Percentiles rank a stretch among this genome's conserved stretches.
These are phyloP conservation scores for Scutellaria minor DNA, from an alignment of 257 asterid species.

Conservation along the genomic window DNA sequence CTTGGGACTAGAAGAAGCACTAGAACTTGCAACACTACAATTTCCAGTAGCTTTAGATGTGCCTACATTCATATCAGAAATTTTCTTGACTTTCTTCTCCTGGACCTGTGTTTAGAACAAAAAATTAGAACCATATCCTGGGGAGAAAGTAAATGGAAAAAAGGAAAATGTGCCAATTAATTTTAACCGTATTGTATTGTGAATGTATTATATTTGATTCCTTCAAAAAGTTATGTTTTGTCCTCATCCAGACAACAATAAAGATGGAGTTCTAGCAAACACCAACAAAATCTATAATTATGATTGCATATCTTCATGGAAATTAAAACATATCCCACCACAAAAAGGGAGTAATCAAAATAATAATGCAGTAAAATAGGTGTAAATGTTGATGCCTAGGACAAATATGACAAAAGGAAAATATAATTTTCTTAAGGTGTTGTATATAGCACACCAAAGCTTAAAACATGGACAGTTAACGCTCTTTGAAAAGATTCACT, in stretches of 20 bases:
- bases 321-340: slow-evolving; percentile 21
- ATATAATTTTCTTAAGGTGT: neutral
- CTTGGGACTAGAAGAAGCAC: slow-evolving; percentile 64
- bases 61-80: slow-evolving; percentile 80
- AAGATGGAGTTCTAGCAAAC: slow-evolving; percentile 15
- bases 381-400: neutral
- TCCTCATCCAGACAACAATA: slow-evolving; percentile 19
- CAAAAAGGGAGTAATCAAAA: slow-evolving; percentile 20
- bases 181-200: slow-evolving; percentile 1
- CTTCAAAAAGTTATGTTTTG: slow-evolving; percentile 7
- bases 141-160: neutral
- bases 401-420: slow-evolving; percentile 10
- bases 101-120: slow-evolving; percentile 82
- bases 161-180: neutral
- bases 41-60: slow-evolving; percentile 67
- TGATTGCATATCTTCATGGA: neutral
- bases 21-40: slow-evolving; percentile 67
- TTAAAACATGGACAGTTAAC: slow-evolving; percentile 12
- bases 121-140: slow-evolving; percentile 18
- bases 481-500: slow-evolving; percentile 13
- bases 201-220: slow-evolving; percentile 11
- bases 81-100: slow-evolving; percentile 96
- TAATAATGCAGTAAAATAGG: slow-evolving; percentile 23
- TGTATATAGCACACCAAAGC: slow-evolving; percentile 21
- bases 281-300: slow-evolving; percentile 21